Evolutionary conservation across 768 basidiomycete genomes (phyloP).

Genomic region (Plicaturopsis crispa): DNA sequence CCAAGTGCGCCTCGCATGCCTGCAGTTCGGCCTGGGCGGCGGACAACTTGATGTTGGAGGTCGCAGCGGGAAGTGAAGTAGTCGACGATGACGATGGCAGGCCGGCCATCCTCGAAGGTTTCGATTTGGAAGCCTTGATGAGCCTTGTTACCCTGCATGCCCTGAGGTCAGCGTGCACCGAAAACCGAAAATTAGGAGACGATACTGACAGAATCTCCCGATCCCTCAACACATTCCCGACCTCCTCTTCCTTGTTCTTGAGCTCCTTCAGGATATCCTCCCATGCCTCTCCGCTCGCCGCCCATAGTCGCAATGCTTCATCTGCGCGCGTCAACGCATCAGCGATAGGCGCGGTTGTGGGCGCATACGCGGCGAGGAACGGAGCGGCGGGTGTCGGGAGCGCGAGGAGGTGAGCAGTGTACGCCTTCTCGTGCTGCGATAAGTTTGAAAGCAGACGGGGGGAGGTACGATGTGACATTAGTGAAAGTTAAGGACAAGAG

Average conservation of each 20-base stretch:
- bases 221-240: constrained; percentile 62
- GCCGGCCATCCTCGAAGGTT: constrained; percentile 15
- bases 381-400: constrained; percentile 38
- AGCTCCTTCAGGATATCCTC: constrained; percentile 50
- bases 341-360: constrained; percentile 56
- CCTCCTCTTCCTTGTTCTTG: constrained; percentile 66
- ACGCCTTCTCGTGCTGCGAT: constrained; percentile 64
- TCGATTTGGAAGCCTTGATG: constrained; percentile 67
- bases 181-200: not conserved
- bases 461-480: too few species aligned
- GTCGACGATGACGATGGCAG: constrained; percentile 5
- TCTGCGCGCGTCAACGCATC: constrained; percentile 56
- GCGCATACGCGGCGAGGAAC: constrained; percentile 66
- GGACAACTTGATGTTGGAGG: constrained; percentile 38
- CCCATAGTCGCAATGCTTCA: constrained; percentile 59
- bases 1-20: constrained; percentile 74
- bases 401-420: constrained; percentile 48
- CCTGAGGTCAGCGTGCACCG: not conserved
- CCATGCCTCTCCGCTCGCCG: constrained; percentile 56
- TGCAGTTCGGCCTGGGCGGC: constrained; percentile 72
- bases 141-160: constrained; percentile 66
- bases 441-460: constrained; percentile 66
- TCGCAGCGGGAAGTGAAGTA: constrained; percentile 1
- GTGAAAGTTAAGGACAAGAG: too few species aligned
- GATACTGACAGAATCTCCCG: constrained; percentile 71